Percentiles rank a stretch among this genome's conserved stretches.
Conservation (phyloP, 1,139 yeast species). For the Taphrina betulina region DNA sequence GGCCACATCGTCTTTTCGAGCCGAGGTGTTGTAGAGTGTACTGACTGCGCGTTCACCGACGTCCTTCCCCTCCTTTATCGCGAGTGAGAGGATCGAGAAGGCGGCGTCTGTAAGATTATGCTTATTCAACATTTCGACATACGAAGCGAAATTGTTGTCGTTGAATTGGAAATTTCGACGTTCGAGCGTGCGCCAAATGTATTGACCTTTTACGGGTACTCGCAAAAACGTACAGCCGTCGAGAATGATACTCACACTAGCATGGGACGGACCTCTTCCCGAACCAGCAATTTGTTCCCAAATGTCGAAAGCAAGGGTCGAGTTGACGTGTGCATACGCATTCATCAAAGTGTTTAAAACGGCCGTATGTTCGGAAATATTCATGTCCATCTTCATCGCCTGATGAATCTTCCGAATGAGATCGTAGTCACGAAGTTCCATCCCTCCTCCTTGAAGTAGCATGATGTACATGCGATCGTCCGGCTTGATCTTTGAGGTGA, state of each 20-base stretch:
- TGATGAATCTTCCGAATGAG: conserved; percentile 14
- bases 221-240: conserved; percentile 21
- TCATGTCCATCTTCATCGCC: conserved; percentile 29
- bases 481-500: conserved; percentile 22
- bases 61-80: not conserved
- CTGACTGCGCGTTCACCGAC: conserved; percentile 17
- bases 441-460: conserved; percentile 21
- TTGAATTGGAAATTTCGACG: conserved; percentile 15
- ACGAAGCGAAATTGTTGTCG: conserved; percentile 26
- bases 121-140: conserved; percentile 21
- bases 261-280: conserved; percentile 20
- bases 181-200: conserved; percentile 23
- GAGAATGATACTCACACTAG: conserved; percentile 23
- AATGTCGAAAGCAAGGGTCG: conserved; percentile 21
- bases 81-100: conserved; percentile 3
- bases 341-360: conserved; percentile 26
- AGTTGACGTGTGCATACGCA: conserved; percentile 26
- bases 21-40: conserved; percentile 18
- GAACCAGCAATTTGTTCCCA: conserved; percentile 23
- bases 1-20: not conserved
- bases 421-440: conserved; percentile 7
- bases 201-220: conserved; percentile 16
- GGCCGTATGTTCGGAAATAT: conserved; percentile 23
- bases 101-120: conserved; percentile 6
- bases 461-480: conserved; percentile 25